Evolutionary conservation across 805 yeast genomes (phyloP).

Genomic region (Saturnispora kantuleensis): DNA sequence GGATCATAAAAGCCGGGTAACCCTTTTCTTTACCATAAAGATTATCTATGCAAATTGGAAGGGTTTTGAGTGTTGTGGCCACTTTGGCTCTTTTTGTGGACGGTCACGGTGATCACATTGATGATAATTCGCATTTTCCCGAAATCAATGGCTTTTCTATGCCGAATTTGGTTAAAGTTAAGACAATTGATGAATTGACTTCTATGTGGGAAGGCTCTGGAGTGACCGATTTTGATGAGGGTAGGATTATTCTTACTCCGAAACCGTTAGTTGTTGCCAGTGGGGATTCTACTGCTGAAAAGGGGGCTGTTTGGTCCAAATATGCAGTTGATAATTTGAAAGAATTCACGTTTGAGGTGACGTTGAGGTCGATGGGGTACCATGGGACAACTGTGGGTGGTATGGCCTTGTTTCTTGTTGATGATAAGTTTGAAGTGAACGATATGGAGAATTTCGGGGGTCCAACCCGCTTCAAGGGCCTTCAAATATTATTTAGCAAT

Average conservation of each 20-base stretch:
- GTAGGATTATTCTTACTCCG: constrained; percentile 46
- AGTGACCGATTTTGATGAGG: constrained; percentile 35
- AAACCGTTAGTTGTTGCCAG: constrained; percentile 21
- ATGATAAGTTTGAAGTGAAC: constrained; percentile 25
- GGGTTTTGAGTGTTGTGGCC: neutral
- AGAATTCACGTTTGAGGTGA: constrained; percentile 42
- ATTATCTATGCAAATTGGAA: neutral
- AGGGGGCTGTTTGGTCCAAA: constrained; percentile 37
- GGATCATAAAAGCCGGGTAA: constrained; percentile 1
- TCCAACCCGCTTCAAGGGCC: constrained; percentile 50
- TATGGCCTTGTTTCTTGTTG: constrained; percentile 46
- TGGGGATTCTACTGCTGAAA: constrained; percentile 13
- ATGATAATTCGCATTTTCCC: neutral
- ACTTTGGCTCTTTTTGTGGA: neutral
- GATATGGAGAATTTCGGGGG: constrained; percentile 40
- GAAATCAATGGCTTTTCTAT: constrained; percentile 15
- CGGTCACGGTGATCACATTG: neutral
- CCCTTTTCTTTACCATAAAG: neutral
- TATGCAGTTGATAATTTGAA: constrained; percentile 13
- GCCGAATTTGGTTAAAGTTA: constrained; percentile 19
- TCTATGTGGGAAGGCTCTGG: constrained; percentile 36
- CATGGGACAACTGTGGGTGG: constrained; percentile 45
- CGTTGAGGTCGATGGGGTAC: constrained; percentile 52
- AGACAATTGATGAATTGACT: constrained; percentile 27
- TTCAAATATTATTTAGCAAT: constrained; percentile 49